phyloP scores from a whole-genome alignment of 768 basidiomycete species.

The Hypholoma sublateritium region DNA sequence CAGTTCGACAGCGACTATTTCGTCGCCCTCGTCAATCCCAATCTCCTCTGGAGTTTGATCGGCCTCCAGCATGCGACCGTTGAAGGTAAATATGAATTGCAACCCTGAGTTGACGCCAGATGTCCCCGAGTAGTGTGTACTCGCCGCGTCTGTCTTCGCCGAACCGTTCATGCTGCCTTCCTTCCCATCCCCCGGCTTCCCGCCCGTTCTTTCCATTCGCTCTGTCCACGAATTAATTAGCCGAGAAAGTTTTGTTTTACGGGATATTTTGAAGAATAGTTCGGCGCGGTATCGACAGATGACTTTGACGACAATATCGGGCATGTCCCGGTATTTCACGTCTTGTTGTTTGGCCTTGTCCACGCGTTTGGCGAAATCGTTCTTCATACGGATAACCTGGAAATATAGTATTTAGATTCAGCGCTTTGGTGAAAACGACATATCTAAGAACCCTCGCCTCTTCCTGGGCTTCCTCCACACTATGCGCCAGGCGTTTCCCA shows the following conservation, averaged over 20 bases:
- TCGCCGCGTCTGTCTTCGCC: conserved; percentile 51
- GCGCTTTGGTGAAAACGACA: background rate
- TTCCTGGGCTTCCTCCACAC: conserved; percentile 84
- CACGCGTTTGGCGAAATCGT: conserved; percentile 75
- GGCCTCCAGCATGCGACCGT: conserved; percentile 74
- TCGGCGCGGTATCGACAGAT: conserved; percentile 88
- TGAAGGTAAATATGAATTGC: conserved; percentile 86
- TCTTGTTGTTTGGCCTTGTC: conserved; percentile 81
- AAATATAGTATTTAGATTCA: conserved; percentile 7
- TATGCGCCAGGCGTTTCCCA: conserved; percentile 74
- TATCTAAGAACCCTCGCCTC: conserved; percentile 49
- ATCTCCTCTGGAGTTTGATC: conserved; percentile 86
- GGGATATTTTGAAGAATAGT: conserved; percentile 90
- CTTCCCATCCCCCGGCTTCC: conserved; percentile 39
- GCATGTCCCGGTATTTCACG: conserved; percentile 79
- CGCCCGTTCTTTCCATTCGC: conserved; percentile 70
- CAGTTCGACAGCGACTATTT: conserved; percentile 86
- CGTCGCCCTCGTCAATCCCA: conserved; percentile 86
- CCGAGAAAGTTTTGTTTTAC: conserved; percentile 82
- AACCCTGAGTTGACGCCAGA: conserved; percentile 43
- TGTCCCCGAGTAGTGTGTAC: conserved; percentile 40
- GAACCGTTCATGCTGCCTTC: conserved; percentile 44
- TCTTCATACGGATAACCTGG: conserved; percentile 79
- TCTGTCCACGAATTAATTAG: conserved; percentile 89
- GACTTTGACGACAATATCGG: conserved; percentile 90